A percentile compares a stretch with the other conserved stretches of the same genome.
phyloP scores from a whole-genome alignment of 306 rosid genomes.

The Fagus crenata region DNA sequence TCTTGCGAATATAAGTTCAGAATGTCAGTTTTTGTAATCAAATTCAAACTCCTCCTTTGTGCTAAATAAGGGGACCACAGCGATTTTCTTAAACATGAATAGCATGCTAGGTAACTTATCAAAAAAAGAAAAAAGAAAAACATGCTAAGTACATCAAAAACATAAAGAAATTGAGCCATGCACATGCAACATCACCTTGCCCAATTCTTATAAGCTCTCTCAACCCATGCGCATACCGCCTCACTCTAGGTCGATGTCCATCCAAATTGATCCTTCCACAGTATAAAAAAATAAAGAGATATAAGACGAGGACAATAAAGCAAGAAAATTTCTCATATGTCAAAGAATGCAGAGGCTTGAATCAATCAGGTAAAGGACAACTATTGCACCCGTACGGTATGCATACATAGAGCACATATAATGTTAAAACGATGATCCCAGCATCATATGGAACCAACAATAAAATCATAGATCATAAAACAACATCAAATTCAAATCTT shows the following conservation, averaged over 20 bases:
- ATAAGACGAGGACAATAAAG: neutral
- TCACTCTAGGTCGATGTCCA: constrained; percentile 70
- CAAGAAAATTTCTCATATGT: neutral
- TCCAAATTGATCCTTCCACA: constrained; percentile 75
- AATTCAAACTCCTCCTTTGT: neutral
- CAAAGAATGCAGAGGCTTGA: constrained; percentile 26
- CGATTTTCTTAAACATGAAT: neutral
- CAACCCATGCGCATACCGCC: constrained; percentile 79
- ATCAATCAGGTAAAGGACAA: constrained; percentile 20
- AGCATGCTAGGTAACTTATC: neutral
- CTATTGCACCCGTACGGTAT: neutral
- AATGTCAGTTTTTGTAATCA: neutral
- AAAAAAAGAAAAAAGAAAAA: neutral
- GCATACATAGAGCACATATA: neutral
- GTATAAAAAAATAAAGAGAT: constrained; percentile 20
- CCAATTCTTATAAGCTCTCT: constrained; percentile 80
- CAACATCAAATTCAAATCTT: neutral
- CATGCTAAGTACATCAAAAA: neutral
- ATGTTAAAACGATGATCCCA: constrained; percentile 3
- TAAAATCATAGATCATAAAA: neutral
- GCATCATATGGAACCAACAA: constrained; percentile 18
- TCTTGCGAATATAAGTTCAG: neutral
- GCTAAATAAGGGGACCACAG: neutral
- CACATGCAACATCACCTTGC: constrained; percentile 58
- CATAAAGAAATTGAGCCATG: constrained; percentile 5